Evolutionary conservation across 306 rosid species (phyloP).

Genomic region (Fagus crenata): DNA sequence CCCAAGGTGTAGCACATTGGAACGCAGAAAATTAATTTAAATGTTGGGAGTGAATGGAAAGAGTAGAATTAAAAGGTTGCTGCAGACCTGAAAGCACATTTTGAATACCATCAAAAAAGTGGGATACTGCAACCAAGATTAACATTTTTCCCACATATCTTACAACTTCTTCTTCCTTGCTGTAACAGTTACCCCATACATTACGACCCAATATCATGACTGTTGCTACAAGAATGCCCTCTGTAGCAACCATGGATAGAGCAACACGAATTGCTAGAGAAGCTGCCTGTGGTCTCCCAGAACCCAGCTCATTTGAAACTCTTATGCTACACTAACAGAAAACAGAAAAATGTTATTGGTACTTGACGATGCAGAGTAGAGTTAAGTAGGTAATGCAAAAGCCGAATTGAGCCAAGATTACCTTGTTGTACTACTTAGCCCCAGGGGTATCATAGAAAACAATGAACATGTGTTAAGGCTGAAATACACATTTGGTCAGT

Average conservation of each 20-base stretch:
- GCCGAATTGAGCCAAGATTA: background rate
- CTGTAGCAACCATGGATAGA: conserved; percentile 30
- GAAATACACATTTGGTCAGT: conserved; percentile 2
- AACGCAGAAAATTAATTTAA: background rate
- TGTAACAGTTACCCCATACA: conserved; percentile 50
- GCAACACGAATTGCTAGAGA: conserved; percentile 33
- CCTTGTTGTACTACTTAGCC: conserved; percentile 46
- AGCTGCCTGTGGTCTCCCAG: conserved; percentile 35
- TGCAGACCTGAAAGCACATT: conserved; percentile 41
- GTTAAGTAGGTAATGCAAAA: background rate
- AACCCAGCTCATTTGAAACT: conserved; percentile 52
- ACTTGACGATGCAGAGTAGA: background rate
- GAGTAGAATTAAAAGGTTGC: background rate
- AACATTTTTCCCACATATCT: conserved; percentile 40
- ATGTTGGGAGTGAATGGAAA: background rate
- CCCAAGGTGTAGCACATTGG: no score
- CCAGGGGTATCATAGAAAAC: conserved; percentile 51
- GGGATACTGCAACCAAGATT: conserved; percentile 37
- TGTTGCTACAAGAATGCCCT: conserved; percentile 26
- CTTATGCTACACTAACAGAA: conserved; percentile 30
- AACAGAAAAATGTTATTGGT: background rate
- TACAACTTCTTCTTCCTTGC: conserved; percentile 39
- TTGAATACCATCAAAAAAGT: conserved; percentile 48
- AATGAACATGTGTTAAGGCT: conserved; percentile 46
- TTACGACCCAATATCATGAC: conserved; percentile 34